Percentiles rank a stretch among this genome's conserved stretches.
phyloP scores from a whole-genome alignment of 1,284 basidiomycete genomes.

The Moesziomyces sp. region DNA sequence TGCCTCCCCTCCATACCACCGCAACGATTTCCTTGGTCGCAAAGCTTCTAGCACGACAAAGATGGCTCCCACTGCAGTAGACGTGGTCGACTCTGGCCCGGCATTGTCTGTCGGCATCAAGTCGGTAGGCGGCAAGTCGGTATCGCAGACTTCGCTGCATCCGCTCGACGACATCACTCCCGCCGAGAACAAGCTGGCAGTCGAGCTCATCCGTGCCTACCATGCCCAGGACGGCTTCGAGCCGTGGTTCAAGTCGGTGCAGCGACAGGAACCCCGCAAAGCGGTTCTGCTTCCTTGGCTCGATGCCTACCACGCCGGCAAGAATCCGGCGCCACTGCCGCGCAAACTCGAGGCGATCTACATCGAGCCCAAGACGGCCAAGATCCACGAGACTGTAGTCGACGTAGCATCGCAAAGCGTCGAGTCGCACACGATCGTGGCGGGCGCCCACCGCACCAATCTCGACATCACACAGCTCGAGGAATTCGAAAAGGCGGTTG shows the following conservation, averaged over 20 bases:
- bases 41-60: background rate
- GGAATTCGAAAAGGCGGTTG: slow-evolving; percentile 15
- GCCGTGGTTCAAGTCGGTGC: slow-evolving; percentile 44
- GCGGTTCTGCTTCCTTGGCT: slow-evolving; percentile 31
- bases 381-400: slow-evolving; percentile 24
- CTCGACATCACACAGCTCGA: slow-evolving; percentile 42
- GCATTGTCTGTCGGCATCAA: background rate
- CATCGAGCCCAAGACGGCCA: slow-evolving; percentile 26
- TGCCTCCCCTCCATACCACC: background rate
- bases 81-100: slow-evolving; percentile 2
- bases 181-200: slow-evolving; percentile 24
- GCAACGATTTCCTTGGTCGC: background rate
- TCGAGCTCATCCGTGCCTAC: slow-evolving; percentile 18
- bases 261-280: slow-evolving; percentile 41
- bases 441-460: slow-evolving; percentile 21
- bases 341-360: slow-evolving; percentile 32
- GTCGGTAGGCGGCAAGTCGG: background rate
- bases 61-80: slow-evolving; percentile 26
- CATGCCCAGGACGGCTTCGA: slow-evolving; percentile 20
- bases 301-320: slow-evolving; percentile 31
- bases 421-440: slow-evolving; percentile 23
- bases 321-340: slow-evolving; percentile 12
- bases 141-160: slow-evolving; percentile 8
- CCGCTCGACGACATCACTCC: slow-evolving; percentile 37
- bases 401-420: slow-evolving; percentile 19